Conservation (phyloP, 2,329 filamentous ascomycete species). For the Trichoderma sp. region DNA sequence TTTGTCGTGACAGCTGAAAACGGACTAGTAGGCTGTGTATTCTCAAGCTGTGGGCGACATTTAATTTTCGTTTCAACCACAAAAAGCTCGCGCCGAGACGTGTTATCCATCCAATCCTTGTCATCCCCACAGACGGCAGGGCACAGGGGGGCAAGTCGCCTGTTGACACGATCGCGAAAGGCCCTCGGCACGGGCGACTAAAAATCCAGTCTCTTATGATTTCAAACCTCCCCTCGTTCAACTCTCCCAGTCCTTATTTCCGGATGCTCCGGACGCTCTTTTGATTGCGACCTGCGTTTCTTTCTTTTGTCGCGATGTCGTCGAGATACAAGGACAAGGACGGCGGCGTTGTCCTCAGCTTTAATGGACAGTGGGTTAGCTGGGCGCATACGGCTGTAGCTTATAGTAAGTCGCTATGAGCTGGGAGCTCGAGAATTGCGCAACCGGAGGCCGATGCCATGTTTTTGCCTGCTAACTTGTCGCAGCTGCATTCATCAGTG, state of each 20-base stretch:
- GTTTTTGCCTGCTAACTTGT: background rate
- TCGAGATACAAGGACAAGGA: constrained; percentile 64
- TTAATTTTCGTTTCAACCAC: constrained; percentile 8
- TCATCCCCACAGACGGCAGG: constrained; percentile 18
- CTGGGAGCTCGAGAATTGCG: background rate
- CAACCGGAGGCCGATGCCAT: constrained; percentile 23
- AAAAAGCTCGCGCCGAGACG: constrained; percentile 19
- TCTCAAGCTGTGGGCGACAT: background rate
- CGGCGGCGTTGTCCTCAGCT: constrained; percentile 55
- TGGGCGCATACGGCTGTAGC: constrained; percentile 82
- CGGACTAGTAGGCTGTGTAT: constrained; percentile 2
- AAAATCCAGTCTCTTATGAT: constrained; percentile 18
- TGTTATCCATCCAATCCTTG: constrained; percentile 17
- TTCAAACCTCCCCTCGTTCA: constrained; percentile 17
- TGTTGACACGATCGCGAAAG: constrained; percentile 23
- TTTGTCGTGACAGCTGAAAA: background rate
- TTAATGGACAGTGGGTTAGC: constrained; percentile 88
- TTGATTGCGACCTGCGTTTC: constrained; percentile 24
- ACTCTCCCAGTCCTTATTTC: constrained; percentile 3
- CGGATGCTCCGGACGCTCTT: constrained; percentile 36
- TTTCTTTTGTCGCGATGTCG: constrained; percentile 32
- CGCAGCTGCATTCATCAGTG: constrained; percentile 79
- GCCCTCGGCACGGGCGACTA: constrained; percentile 23
- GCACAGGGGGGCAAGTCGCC: constrained; percentile 15
- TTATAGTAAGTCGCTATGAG: constrained; percentile 59